Evolutionary conservation across 257 asterid species (phyloP).

Genomic region (Striga asiatica): DNA sequence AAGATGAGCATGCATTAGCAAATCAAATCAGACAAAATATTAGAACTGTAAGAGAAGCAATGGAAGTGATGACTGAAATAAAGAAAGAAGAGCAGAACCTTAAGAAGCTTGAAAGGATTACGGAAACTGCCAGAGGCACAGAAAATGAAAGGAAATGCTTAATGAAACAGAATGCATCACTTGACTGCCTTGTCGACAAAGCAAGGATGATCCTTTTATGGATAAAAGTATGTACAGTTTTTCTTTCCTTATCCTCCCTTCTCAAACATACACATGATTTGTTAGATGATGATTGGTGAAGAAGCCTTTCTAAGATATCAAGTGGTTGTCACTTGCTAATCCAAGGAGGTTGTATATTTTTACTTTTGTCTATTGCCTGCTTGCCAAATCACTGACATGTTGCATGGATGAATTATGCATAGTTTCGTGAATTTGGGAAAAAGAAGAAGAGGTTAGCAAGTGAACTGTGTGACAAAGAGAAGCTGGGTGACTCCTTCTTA

Average conservation of each 20-base stretch:
- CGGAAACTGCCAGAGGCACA: slow-evolving; percentile 52
- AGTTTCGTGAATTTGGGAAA: slow-evolving; percentile 67
- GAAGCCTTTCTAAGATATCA: slow-evolving; percentile 7
- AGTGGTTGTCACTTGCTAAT: not conserved
- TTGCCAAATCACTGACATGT: slow-evolving; percentile 12
- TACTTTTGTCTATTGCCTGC: slow-evolving; percentile 9
- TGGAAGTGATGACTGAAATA: slow-evolving; percentile 48
- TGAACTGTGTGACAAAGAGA: slow-evolving; percentile 77
- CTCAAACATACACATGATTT: slow-evolving; percentile 3
- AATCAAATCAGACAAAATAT: slow-evolving; percentile 55
- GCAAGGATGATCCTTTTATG: slow-evolving; percentile 60
- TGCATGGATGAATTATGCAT: slow-evolving; percentile 22
- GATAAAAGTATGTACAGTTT: slow-evolving; percentile 37
- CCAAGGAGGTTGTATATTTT: not conserved
- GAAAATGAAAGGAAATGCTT: slow-evolving; percentile 57
- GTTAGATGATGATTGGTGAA: not conserved
- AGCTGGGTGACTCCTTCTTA: slow-evolving; percentile 71
- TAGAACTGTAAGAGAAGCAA: slow-evolving; percentile 49
- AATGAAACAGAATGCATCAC: slow-evolving; percentile 53
- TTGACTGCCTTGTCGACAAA: slow-evolving; percentile 69
- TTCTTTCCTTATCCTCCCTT: slow-evolving; percentile 14
- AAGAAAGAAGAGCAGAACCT: slow-evolving; percentile 65
- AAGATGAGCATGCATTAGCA: slow-evolving; percentile 67
- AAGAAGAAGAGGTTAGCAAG: slow-evolving; percentile 53
- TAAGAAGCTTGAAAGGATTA: slow-evolving; percentile 62